Evolutionary conservation across 2,329 filamentous ascomycete species (phyloP).

Genomic region (Penicillium capsulatum): DNA sequence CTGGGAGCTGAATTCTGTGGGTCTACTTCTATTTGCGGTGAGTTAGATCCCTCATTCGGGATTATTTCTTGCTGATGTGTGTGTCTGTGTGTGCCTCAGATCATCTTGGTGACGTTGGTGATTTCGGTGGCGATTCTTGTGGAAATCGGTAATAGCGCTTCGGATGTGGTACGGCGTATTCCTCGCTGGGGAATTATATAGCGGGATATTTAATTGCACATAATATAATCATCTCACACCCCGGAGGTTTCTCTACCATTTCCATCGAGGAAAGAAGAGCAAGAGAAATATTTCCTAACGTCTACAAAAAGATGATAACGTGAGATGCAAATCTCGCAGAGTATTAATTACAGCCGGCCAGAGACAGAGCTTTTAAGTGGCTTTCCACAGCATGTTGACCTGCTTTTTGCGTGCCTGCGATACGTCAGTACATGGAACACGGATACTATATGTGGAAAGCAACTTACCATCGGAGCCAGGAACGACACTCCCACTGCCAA

Average conservation of each 20-base stretch:
- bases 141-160: conserved; percentile 9
- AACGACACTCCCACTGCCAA: conserved; percentile 71
- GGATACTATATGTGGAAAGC: not conserved
- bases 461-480: conserved; percentile 77
- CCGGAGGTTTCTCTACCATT: no score
- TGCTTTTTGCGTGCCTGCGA: conserved; percentile 21
- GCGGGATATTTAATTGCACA: no score
- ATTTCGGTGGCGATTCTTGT: conserved; percentile 18
- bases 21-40: conserved; percentile 47
- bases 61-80: not conserved
- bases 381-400: conserved; percentile 23
- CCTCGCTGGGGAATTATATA: no score
- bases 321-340: no score
- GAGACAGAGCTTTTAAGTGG: conserved; percentile 5
- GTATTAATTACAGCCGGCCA: no score
- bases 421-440: not conserved
- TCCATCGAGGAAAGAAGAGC: no score
- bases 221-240: no score
- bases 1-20: conserved; percentile 54
- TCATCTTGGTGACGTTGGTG: conserved; percentile 17
- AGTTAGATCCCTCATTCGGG: conserved; percentile 26
- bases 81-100: conserved; percentile 8
- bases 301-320: no score
- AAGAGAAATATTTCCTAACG: no score
- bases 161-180: no score